phyloP scores from a whole-genome alignment of 2,329 filamentous ascomycete species.

The Colletotrichum lini region DNA sequence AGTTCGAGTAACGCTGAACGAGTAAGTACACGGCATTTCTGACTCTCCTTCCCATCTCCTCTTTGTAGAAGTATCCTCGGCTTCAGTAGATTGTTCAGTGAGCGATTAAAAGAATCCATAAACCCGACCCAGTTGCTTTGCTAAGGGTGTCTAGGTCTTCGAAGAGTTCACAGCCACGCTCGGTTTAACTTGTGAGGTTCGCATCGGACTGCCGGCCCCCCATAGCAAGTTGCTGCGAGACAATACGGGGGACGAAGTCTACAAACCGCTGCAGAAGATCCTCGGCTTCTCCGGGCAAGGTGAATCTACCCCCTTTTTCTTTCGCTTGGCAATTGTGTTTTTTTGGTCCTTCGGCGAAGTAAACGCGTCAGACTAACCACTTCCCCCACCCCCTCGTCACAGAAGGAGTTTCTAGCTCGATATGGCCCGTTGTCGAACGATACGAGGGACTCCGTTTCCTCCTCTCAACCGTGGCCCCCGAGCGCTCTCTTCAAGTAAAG shows the following conservation, averaged over 20 bases:
- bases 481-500: neutral
- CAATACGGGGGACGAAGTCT: neutral
- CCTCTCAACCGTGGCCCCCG: neutral
- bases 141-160: neutral
- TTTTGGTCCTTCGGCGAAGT: too few relatives aligned
- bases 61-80: neutral
- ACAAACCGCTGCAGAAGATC: neutral
- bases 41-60: neutral
- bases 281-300: neutral
- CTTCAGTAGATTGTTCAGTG: neutral
- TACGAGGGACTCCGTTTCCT: neutral
- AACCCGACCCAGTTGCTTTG: too few relatives aligned
- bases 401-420: neutral
- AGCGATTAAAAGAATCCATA: neutral
- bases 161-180: neutral
- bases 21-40: neutral
- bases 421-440: too few relatives aligned
- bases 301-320: neutral
- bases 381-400: neutral
- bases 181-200: neutral
- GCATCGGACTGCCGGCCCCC: neutral
- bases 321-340: too few relatives aligned
- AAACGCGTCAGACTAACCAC: neutral
- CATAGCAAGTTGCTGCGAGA: neutral
- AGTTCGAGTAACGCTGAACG: neutral